Evolutionary conservation across 345 rosid species (phyloP).

Genomic region (Rhodamnia rubescens): DNA sequence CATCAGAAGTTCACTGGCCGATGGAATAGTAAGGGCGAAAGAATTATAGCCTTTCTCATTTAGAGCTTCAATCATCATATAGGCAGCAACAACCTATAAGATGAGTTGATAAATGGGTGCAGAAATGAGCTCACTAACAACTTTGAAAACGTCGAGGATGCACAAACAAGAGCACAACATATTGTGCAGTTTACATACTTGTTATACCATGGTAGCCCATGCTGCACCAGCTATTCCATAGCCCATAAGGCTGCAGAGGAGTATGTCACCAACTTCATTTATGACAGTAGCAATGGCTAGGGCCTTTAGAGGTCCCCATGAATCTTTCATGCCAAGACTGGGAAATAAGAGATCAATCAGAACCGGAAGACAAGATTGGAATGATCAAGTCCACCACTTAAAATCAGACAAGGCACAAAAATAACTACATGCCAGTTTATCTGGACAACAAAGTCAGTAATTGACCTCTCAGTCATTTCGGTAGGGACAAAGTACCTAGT

Average conservation of each 20-base stretch:
- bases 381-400: not conserved
- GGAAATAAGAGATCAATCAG: not conserved
- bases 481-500: not conserved
- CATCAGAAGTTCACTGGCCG: slow-evolving; percentile 10
- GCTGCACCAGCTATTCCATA: slow-evolving; percentile 34
- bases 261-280: slow-evolving; percentile 29
- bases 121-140: not conserved
- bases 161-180: not conserved
- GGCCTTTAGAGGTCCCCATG: slow-evolving; percentile 38
- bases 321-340: slow-evolving; percentile 45
- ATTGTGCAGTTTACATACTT: slow-evolving; percentile 5
- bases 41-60: slow-evolving; percentile 26
- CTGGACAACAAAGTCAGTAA: not conserved
- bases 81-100: slow-evolving; percentile 27
- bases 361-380: not conserved
- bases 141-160: not conserved
- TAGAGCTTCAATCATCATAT: slow-evolving; percentile 32
- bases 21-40: slow-evolving; percentile 17
- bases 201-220: slow-evolving; percentile 41
- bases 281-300: slow-evolving; percentile 22
- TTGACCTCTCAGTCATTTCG: not conserved
- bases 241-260: slow-evolving; percentile 23
- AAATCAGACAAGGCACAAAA: not conserved
- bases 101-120: not conserved
- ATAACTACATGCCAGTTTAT: not conserved